Conservation (phyloP, 75 land plant species). For the Picea glauca region DNA sequence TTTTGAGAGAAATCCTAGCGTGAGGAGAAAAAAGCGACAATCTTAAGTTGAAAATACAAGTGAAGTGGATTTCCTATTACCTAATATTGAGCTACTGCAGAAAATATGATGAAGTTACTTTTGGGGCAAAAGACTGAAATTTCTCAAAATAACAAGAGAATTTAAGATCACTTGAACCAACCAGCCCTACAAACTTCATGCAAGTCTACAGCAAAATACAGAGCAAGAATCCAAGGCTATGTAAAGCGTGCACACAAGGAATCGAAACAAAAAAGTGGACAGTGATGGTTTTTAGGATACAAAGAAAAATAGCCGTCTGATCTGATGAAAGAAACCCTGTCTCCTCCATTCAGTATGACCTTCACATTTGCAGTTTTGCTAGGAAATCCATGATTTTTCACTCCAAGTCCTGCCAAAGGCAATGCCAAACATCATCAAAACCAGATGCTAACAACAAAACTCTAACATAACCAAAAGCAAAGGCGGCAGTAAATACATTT, state of each 20-base stretch:
- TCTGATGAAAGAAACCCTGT: conserved; percentile 65
- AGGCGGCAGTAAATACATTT: neutral
- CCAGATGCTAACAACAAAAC: neutral
- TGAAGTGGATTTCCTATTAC: too few relatives aligned
- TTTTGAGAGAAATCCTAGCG: too few relatives aligned
- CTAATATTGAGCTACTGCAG: too few relatives aligned
- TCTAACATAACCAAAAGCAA: neutral
- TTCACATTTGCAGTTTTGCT: conserved; percentile 66
- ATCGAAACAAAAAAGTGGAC: neutral
- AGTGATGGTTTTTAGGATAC: conserved; percentile 50
- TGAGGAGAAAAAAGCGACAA: too few relatives aligned
- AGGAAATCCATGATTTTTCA: conserved; percentile 46
- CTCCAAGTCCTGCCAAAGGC: conserved; percentile 31
- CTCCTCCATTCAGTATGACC: conserved; percentile 87
- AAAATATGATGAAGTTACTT: too few relatives aligned
- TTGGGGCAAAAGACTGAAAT: neutral
- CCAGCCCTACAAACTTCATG: neutral
- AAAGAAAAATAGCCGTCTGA: conserved; percentile 94
- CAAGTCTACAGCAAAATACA: neutral
- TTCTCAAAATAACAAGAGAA: neutral
- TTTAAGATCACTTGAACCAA: neutral
- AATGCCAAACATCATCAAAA: neutral
- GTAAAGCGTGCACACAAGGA: neutral
- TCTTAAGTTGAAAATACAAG: too few relatives aligned
- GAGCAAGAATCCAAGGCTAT: neutral